Percentiles rank a stretch among this genome's conserved stretches.
Conservation (phyloP, 441 rosid species). For the Populus hybrid region DNA sequence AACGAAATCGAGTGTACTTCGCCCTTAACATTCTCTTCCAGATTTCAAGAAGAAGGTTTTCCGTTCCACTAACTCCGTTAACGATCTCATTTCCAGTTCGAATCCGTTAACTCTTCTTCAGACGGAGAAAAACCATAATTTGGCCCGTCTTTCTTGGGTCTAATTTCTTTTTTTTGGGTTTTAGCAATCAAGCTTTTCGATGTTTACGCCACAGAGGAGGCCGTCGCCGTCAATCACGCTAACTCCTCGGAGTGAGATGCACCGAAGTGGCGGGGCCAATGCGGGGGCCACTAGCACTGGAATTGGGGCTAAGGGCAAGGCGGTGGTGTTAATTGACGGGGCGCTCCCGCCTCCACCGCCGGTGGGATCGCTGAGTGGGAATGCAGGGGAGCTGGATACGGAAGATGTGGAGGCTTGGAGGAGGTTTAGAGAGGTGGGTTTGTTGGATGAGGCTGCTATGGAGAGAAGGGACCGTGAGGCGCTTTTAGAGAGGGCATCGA, state of each 20-base stretch:
- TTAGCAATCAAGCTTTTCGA: conserved; percentile 13
- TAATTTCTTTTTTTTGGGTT: neutral
- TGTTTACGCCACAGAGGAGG: conserved; percentile 64
- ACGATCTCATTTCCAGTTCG: neutral
- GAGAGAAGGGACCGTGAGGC: conserved; percentile 70
- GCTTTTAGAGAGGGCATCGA: conserved; percentile 52
- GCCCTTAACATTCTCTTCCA: neutral
- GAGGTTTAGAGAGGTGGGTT: conserved; percentile 71
- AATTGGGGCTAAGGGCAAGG: conserved; percentile 55
- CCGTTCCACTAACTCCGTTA: neutral
- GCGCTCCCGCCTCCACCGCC: conserved; percentile 46
- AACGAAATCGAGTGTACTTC: neutral
- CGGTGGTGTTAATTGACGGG: conserved; percentile 42
- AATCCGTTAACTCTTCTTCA: neutral
- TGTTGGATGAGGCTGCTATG: conserved; percentile 66
- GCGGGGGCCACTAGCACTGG: conserved; percentile 26
- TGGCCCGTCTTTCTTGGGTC: neutral
- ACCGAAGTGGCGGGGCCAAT: conserved; percentile 22
- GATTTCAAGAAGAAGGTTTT: neutral
- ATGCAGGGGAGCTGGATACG: conserved; percentile 18
- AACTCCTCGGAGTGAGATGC: conserved; percentile 46
- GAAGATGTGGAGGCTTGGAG: conserved; percentile 68
- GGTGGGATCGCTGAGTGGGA: conserved; percentile 37
- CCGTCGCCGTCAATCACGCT: conserved; percentile 34
- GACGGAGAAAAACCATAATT: neutral